Conservation (phyloP, 148 eudicot genomes). For the Rhododendron simsii region DNA sequence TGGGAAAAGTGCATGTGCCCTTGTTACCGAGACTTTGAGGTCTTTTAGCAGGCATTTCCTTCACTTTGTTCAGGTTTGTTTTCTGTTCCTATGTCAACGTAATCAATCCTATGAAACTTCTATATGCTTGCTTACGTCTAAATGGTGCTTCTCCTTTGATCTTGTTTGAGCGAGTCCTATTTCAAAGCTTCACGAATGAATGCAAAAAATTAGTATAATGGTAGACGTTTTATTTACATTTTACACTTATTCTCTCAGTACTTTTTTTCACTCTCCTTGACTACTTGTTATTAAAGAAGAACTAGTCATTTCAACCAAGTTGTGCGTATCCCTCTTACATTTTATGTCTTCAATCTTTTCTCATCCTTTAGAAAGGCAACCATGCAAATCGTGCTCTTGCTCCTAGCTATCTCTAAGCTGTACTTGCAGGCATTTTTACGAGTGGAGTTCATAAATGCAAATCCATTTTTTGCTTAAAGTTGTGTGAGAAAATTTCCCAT, state of each 20-base stretch:
- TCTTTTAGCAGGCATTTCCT: slow-evolving; percentile 58
- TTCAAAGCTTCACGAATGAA: neutral
- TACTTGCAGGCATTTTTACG: neutral
- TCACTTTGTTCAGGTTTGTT: slow-evolving; percentile 67
- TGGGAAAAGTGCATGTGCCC: slow-evolving; percentile 38
- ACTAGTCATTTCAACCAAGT: neutral
- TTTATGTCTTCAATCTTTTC: neutral
- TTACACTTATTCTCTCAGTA: neutral
- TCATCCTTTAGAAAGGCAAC: neutral
- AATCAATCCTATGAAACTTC: neutral
- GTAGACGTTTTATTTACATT: neutral
- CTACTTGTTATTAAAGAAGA: neutral
- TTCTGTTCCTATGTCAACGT: neutral
- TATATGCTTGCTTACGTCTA: neutral
- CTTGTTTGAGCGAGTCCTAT: neutral
- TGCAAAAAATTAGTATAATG: neutral
- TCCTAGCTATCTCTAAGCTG: neutral
- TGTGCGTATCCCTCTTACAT: neutral
- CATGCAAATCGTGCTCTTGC: neutral
- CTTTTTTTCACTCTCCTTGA: neutral
- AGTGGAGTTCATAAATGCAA: neutral
- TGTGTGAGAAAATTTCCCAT: neutral
- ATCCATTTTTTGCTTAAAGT: neutral
- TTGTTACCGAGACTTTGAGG: slow-evolving; percentile 55
- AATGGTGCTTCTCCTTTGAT: neutral